Evolutionary conservation across 768 basidiomycete genomes (phyloP).

Genomic region (Crepidotus variabilis): DNA sequence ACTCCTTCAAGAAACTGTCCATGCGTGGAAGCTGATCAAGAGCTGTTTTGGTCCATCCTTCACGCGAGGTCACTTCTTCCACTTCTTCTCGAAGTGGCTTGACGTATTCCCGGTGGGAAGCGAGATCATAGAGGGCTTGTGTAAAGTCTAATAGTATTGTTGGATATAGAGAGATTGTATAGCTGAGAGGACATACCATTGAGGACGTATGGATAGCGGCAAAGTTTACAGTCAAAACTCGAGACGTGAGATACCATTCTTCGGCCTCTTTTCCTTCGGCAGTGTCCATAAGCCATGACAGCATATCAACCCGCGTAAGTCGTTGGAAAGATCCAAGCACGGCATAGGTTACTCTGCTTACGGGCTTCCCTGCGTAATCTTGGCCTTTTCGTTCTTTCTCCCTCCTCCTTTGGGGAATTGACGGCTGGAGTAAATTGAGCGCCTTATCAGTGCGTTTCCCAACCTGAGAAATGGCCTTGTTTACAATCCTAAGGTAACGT

Average conservation of each 20-base stretch:
- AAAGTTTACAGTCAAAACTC: constrained; percentile 24
- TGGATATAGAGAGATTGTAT: too few relatives aligned
- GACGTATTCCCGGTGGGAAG: constrained; percentile 18
- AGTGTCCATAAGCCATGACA: constrained; percentile 26
- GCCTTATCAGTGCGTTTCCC: constrained; percentile 3
- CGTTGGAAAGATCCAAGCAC: too few relatives aligned
- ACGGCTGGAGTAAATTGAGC: neutral
- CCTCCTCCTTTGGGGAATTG: neutral
- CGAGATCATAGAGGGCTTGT: constrained; percentile 31
- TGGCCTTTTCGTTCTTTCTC: neutral
- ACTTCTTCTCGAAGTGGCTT: constrained; percentile 16
- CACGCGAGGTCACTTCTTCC: constrained; percentile 17
- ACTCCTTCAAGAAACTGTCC: constrained; percentile 42
- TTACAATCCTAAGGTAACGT: constrained; percentile 10
- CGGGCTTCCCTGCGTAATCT: constrained; percentile 7
- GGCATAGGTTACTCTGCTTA: neutral
- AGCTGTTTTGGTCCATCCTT: constrained; percentile 36
- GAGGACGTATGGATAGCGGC: constrained; percentile 27
- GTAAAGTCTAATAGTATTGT: too few relatives aligned
- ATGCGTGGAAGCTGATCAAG: constrained; percentile 31
- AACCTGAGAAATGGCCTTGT: constrained; percentile 11
- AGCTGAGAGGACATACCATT: neutral
- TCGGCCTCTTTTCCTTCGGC: constrained; percentile 18
- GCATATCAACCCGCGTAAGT: constrained; percentile 22
- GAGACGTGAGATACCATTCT: constrained; percentile 15